Base-by-base conservation (phyloP, 2,329 filamentous ascomycete species). In the Pyricularia pennisetigena region DNA sequence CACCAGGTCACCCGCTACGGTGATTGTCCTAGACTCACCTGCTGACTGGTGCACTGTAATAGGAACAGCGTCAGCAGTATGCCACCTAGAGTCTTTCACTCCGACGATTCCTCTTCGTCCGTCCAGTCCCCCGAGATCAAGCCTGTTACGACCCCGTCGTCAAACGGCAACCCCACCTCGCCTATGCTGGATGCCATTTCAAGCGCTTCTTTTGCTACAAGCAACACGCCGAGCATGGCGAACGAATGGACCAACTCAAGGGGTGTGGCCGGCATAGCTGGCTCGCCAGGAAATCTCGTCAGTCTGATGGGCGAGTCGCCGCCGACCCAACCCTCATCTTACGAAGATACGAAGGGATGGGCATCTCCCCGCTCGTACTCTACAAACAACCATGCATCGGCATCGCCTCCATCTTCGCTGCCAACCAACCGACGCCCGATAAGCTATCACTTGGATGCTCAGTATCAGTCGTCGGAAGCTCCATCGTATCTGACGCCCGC, bases 231-330 rank as follows among this genome's bases (percentile, higher is more conserved):
- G 64, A 83, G 81, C 72, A 72, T 85, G 82, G 59, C 30, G 8
- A 81, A 74, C 78, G 70, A 74, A 67, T 72, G 73, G 73, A n/a
- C 67, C n/a, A 24, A 35, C 70, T n/a, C 70, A 62, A 76, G 78
- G 67, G 74, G 74, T n/a, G 66, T 71, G 2, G 68, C 76, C 68
- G 80, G 76, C 69, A 77, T 84, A 72, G 79, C 77, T 73, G 81
- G 82, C 69, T 85, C 83, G n/a, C 83, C 83, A n/a, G 79, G 81
- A 66, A 85, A 85, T 69, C 77, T 84, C 68, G 83, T 84, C 70
- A 83, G 78, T 73, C 74, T 85, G 69, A 78, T 79, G 74, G 82
- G 82, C 68, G 83, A 85, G 71, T 85, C 83, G 26, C 83, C 83
- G 65, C 83, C 83, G 2, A 85, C 82, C 23, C 82, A 82, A 64